Base-by-base conservation (phyloP, 768 basidiomycete species). In the Mycena rebaudengoi region DNA sequence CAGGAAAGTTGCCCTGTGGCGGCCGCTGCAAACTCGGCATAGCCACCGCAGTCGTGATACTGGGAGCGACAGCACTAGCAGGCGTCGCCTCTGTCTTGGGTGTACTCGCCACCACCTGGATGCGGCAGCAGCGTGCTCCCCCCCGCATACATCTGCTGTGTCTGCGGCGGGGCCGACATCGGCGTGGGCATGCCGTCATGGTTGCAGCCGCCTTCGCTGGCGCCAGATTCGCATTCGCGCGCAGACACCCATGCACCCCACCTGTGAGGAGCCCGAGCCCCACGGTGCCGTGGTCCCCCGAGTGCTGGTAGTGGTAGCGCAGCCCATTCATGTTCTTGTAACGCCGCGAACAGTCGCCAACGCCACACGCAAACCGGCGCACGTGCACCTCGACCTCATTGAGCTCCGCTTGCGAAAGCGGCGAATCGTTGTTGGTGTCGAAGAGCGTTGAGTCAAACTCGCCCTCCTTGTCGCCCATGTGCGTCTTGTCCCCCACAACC, bases 321-420 rank as follows among this genome's bases (percentile, higher is more conserved):
- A 98, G 80, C 0, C 97, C 97, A 76, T 98, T 98, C 96, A 98
- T 97, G 74, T 99, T 98, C 86, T 98, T 96, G 81, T 98, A 99
- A 72, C 96, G 78, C 72, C 96, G 86, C 74, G 86, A 83, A 70
- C 92, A 94, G 67, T 93, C 91, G 20, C 92, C 92, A 5, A 96
- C 91, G 7, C 93, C 91, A 69, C 96, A 98, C 0, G 93, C 92
- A 73, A 92, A 98, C 4, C 96, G 96, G 37, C 93, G 80, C 53
- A 93, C 78, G 12, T 91, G 80, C 60, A 89, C 84, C 79, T 96
- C 95, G 16, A 68, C 62, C 59, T 68, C 61, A 56, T 65, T 65
- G 33, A 64, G 20, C 54, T 65, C 63, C 52, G 61, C 66, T 40
- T 52, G 70, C 51, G 65, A 61, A n/a, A 64, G 64, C n/a, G n/a